These are phyloP conservation scores for Pichia nanzhaoensis DNA, from an alignment of 805 yeast genomes.

Conservation along the genomic window DNA sequence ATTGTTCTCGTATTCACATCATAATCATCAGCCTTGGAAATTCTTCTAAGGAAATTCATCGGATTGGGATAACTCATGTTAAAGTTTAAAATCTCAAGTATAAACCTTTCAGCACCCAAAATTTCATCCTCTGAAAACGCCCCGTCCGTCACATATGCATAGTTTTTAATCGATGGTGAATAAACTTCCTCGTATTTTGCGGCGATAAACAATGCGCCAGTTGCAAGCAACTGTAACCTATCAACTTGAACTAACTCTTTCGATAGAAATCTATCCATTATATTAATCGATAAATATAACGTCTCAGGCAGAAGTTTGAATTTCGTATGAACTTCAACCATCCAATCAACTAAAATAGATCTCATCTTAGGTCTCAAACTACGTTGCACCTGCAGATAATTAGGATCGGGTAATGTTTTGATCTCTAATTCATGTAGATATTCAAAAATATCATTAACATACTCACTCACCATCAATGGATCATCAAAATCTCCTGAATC, in stretches of 20 bases:
- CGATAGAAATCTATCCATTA: slow-evolving; percentile 84
- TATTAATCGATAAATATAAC: slow-evolving; percentile 70
- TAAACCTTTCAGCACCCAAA: slow-evolving; percentile 73
- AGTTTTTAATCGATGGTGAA: slow-evolving; percentile 77
- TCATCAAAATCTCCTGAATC: slow-evolving; percentile 67
- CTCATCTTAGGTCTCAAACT: slow-evolving; percentile 77
- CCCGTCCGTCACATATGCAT: slow-evolving; percentile 83
- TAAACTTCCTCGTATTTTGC: slow-evolving; percentile 92
- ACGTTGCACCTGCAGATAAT: slow-evolving; percentile 57
- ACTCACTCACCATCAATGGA: slow-evolving; percentile 88
- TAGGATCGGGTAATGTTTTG: slow-evolving; percentile 66
- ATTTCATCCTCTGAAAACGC: slow-evolving; percentile 77
- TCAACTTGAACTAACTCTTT: slow-evolving; percentile 67
- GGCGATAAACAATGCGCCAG: slow-evolving; percentile 80
- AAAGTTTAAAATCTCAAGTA: slow-evolving; percentile 64
- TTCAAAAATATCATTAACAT: slow-evolving; percentile 78
- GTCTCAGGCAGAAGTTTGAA: slow-evolving; percentile 84
- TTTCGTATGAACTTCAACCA: slow-evolving; percentile 79
- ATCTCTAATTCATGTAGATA: slow-evolving; percentile 68
- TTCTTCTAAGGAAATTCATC: slow-evolving; percentile 79
- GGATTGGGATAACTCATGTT: slow-evolving; percentile 84
- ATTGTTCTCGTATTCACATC: slow-evolving; percentile 77
- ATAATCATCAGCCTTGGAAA: slow-evolving; percentile 86
- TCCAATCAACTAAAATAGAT: slow-evolving; percentile 87
- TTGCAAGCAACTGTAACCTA: slow-evolving; percentile 77